Evolutionary conservation across 306 rosid species (phyloP).

Genomic region (Prunus salicina): DNA sequence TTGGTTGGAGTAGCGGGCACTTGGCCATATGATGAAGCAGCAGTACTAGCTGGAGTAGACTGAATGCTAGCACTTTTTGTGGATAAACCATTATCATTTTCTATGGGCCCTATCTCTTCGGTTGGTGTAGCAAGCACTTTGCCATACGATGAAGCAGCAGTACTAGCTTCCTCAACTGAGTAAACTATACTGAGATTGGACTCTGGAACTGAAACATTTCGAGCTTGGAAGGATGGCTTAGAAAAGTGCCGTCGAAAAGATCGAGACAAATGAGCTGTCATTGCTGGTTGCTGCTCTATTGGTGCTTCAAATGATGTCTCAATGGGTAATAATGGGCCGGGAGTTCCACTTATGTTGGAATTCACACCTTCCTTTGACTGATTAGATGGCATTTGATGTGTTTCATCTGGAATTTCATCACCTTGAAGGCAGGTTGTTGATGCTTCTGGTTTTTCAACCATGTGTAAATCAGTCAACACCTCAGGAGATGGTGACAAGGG

Average conservation of each 20-base stretch:
- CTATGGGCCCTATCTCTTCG: slow-evolving; percentile 26
- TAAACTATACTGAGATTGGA: slow-evolving; percentile 14
- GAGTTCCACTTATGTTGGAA: slow-evolving; percentile 8
- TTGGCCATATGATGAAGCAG: slow-evolving; percentile 9
- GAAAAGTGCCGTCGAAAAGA: slow-evolving; percentile 55
- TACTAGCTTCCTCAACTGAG: neutral
- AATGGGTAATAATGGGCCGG: slow-evolving; percentile 8
- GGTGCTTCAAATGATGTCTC: slow-evolving; percentile 25
- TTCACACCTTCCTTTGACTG: slow-evolving; percentile 11
- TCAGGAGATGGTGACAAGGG: slow-evolving; percentile 11
- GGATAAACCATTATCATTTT: slow-evolving; percentile 6
- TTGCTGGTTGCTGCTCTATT: slow-evolving; percentile 29
- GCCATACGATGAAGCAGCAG: slow-evolving; percentile 12
- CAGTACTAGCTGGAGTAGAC: slow-evolving; percentile 10
- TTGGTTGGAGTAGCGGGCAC: slow-evolving; percentile 43
- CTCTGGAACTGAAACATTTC: slow-evolving; percentile 23
- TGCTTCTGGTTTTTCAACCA: slow-evolving; percentile 12
- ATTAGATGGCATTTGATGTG: slow-evolving; percentile 9
- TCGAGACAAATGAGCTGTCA: slow-evolving; percentile 47
- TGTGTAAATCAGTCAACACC: slow-evolving; percentile 12
- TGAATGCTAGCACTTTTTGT: slow-evolving; percentile 3
- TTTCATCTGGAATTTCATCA: slow-evolving; percentile 10
- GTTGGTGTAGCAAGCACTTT: slow-evolving; percentile 38
- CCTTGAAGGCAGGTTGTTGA: slow-evolving; percentile 16
- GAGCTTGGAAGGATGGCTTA: slow-evolving; percentile 18